These are phyloP conservation scores for Fonsecaea pugnacius DNA, from an alignment of 2,329 filamentous ascomycete species.

Conservation along the genomic window DNA sequence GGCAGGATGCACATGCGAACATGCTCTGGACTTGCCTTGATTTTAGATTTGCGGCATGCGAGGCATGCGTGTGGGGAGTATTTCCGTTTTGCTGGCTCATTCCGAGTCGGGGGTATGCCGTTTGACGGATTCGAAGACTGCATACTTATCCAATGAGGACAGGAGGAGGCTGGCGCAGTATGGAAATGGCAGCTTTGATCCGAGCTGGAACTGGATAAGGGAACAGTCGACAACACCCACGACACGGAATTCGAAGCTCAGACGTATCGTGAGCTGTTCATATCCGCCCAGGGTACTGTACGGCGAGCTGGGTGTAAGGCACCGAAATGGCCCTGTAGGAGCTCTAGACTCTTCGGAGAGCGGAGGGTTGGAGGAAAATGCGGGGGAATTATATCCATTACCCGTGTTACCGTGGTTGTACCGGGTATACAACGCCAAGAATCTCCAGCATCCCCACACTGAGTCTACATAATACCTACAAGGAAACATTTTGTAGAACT, in stretches of 20 bases:
- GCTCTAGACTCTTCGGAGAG: not conserved
- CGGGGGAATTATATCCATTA: not conserved
- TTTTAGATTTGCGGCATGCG: conserved; percentile 8
- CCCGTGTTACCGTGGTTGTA: not conserved
- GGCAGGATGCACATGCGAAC: conserved; percentile 2
- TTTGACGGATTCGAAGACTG: not conserved
- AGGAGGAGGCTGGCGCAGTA: not conserved
- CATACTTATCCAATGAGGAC: not conserved
- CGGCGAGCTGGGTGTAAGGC: not conserved
- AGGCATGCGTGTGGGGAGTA: conserved; percentile 7
- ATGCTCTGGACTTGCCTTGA: conserved; percentile 4
- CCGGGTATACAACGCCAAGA: not conserved
- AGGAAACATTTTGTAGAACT: not conserved
- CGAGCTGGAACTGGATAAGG: not conserved
- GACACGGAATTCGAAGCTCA: not conserved
- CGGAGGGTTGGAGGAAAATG: not conserved
- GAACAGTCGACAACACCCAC: not conserved
- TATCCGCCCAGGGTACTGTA: not conserved
- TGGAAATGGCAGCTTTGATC: not conserved
- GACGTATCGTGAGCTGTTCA: not conserved
- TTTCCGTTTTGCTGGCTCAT: conserved; percentile 4
- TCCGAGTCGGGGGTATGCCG: not conserved
- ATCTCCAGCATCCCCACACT: no score
- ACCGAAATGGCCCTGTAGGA: no score
- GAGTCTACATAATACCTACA: not conserved